Percentiles rank a stretch among this genome's conserved stretches.
Conservation (phyloP, 2,329 filamentous ascomycete species). For the Celoporthe dispersa region DNA sequence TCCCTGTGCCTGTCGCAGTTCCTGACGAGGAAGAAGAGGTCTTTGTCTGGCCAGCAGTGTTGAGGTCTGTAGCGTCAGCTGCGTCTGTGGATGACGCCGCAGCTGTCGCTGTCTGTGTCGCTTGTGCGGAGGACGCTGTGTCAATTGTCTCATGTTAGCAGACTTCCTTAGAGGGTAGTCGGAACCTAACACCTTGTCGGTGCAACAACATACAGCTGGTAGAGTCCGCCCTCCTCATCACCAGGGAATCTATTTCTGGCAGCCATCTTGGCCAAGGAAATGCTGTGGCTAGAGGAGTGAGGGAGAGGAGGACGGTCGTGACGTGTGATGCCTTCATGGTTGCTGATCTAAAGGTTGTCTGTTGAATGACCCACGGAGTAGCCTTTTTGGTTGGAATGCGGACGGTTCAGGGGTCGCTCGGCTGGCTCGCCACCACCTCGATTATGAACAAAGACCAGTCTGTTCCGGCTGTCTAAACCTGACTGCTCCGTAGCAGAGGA, state of each 20-base stretch:
- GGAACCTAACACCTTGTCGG: slow-evolving; percentile 22
- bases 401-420: slow-evolving; percentile 17
- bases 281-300: slow-evolving; percentile 55
- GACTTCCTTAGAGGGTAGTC: not conserved
- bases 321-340: slow-evolving; percentile 57
- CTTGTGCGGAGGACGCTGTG: slow-evolving; percentile 31
- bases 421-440: not conserved
- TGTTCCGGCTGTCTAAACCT: not conserved
- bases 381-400: not conserved
- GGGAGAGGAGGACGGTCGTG: slow-evolving; percentile 56
- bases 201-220: slow-evolving; percentile 23
- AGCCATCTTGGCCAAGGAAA: slow-evolving; percentile 59
- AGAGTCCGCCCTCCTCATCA: slow-evolving; percentile 52
- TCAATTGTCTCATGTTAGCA: slow-evolving; percentile 28
- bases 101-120: slow-evolving; percentile 31
- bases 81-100: slow-evolving; percentile 32
- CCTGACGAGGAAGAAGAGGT: slow-evolving; percentile 35
- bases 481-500: not conserved
- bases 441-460: not conserved
- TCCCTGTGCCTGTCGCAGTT: slow-evolving; percentile 36
- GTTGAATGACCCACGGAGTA: slow-evolving; percentile 15
- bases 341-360: slow-evolving; percentile 4
- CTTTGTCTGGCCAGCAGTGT: slow-evolving; percentile 42
- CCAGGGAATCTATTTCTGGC: slow-evolving; percentile 55
- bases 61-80: slow-evolving; percentile 44